Conservation (phyloP, 2,329 filamentous ascomycete genomes). For the Chaetomiaceae sp. region DNA sequence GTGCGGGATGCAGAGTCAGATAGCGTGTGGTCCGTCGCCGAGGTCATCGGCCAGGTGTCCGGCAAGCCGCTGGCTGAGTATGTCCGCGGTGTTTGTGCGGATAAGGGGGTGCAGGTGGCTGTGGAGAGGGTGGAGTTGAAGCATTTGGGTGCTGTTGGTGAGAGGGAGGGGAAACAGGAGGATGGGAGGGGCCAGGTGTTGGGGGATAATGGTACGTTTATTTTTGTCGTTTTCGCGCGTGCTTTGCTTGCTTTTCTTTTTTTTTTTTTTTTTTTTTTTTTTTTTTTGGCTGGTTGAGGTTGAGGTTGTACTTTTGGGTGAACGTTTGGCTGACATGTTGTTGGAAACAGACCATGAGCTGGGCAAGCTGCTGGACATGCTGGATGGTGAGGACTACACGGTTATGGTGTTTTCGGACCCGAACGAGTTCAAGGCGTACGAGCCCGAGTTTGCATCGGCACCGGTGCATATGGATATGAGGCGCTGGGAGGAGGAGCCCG, state of each 20-base stretch:
- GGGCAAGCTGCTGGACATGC: slow-evolving; percentile 41
- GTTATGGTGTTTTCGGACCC: slow-evolving; percentile 70
- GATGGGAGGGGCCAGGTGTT: slow-evolving; percentile 47
- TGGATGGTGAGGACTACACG: slow-evolving; percentile 54
- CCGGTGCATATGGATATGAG: slow-evolving; percentile 69
- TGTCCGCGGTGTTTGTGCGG: slow-evolving; percentile 44
- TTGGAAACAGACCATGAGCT: slow-evolving; percentile 45
- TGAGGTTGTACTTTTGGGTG: background rate
- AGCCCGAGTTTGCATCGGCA: slow-evolving; percentile 59
- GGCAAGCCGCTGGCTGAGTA: slow-evolving; percentile 38
- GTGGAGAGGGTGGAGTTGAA: slow-evolving; percentile 40
- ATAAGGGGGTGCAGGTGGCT: slow-evolving; percentile 30
- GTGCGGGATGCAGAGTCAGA: slow-evolving; percentile 24
- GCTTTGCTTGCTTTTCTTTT: too few species aligned
- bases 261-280: slow-evolving; percentile 22
- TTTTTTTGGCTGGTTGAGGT: background rate
- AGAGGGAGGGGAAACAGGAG: slow-evolving; percentile 34
- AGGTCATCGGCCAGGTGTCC: slow-evolving; percentile 50
- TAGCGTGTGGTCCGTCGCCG: slow-evolving; percentile 45
- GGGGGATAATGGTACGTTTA: slow-evolving; percentile 43
- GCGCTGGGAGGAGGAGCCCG: slow-evolving; percentile 44
- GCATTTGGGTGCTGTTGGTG: slow-evolving; percentile 33
- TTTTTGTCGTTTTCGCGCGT: too few species aligned
- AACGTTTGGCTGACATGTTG: slow-evolving; percentile 10
- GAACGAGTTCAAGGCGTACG: slow-evolving; percentile 51